A percentile compares a stretch with the other conserved stretches of the same genome.
Evolutionary conservation across 2,329 filamentous ascomycete species (phyloP).

Genomic region (Magnaporthales sp.): DNA sequence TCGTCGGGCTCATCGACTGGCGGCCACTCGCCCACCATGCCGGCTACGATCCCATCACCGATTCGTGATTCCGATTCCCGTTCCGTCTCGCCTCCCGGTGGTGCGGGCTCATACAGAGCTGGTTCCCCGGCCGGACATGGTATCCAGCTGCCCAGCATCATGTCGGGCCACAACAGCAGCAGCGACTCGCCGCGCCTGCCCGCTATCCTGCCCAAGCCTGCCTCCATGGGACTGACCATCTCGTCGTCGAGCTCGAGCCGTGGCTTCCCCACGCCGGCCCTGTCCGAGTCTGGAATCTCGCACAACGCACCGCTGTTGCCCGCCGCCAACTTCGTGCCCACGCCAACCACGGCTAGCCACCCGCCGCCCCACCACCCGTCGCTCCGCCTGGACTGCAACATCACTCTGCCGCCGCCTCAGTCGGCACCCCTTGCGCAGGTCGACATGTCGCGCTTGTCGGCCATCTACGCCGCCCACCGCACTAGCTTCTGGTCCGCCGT

Average conservation of each 20-base stretch:
- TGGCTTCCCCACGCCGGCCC: slow-evolving; percentile 27
- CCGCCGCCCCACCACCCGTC: slow-evolving; percentile 21
- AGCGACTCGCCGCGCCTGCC: slow-evolving; percentile 41
- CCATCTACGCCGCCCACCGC: slow-evolving; percentile 63
- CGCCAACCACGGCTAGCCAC: slow-evolving; percentile 16
- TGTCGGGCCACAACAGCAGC: slow-evolving; percentile 28
- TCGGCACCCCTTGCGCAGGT: slow-evolving; percentile 33
- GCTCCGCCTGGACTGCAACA: slow-evolving; percentile 52
- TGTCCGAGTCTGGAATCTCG: slow-evolving; percentile 16
- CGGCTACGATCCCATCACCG: slow-evolving; percentile 39
- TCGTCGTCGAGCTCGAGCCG: slow-evolving; percentile 19
- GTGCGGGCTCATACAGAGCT: slow-evolving; percentile 33
- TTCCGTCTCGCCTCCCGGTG: slow-evolving; percentile 39
- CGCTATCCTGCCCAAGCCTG: slow-evolving; percentile 59
- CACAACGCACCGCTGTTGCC: slow-evolving; percentile 37
- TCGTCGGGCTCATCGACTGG: slow-evolving; percentile 53
- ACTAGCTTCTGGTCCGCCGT: slow-evolving; percentile 65
- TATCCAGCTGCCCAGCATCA: slow-evolving; percentile 46
- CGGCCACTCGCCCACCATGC: slow-evolving; percentile 40
- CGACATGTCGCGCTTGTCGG: slow-evolving; percentile 57
- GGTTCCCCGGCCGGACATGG: slow-evolving; percentile 30
- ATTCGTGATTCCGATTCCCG: slow-evolving; percentile 38
- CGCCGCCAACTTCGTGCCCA: slow-evolving; percentile 30
- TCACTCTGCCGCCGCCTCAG: slow-evolving; percentile 26
- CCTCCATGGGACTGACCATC: slow-evolving; percentile 35